Evolutionary conservation across 495 filamentous ascomycete species (phyloP).

Genomic region (Bombardia bombarda): DNA sequence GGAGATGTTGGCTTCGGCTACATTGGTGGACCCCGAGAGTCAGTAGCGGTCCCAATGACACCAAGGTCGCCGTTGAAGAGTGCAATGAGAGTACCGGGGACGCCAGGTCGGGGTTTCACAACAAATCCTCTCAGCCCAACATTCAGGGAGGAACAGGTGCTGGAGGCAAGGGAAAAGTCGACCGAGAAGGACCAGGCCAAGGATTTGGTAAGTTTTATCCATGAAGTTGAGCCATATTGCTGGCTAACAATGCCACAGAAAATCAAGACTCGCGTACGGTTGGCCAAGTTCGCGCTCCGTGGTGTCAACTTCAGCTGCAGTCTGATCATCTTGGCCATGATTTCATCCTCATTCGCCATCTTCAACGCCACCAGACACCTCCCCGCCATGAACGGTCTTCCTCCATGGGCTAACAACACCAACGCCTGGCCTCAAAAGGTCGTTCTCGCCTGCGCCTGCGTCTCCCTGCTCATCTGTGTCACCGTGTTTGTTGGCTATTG

Average conservation of each 20-base stretch:
- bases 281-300: conserved; percentile 90
- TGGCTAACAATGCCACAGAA: conserved; percentile 51
- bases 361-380: conserved; percentile 77
- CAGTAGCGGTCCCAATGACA: conserved; percentile 46
- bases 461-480: conserved; percentile 74
- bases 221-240: neutral
- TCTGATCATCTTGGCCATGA: conserved; percentile 84
- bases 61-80: conserved; percentile 76
- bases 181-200: conserved; percentile 74
- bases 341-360: conserved; percentile 75
- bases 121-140: conserved; percentile 76
- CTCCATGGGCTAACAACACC: conserved; percentile 73
- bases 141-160: conserved; percentile 72
- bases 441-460: conserved; percentile 64
- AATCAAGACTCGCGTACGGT: conserved; percentile 83
- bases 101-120: conserved; percentile 54
- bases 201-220: conserved; percentile 63
- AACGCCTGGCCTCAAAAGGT: conserved; percentile 85
- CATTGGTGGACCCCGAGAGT: conserved; percentile 50
- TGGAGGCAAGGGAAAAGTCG: conserved; percentile 70
- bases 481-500: conserved; percentile 81
- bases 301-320: conserved; percentile 94
- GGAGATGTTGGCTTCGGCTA: conserved; percentile 92
- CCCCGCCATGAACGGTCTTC: conserved; percentile 66
- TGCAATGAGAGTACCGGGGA: conserved; percentile 76